Evolutionary conservation across 148 eudicot genomes (phyloP).

Genomic region (Camellia japonica): DNA sequence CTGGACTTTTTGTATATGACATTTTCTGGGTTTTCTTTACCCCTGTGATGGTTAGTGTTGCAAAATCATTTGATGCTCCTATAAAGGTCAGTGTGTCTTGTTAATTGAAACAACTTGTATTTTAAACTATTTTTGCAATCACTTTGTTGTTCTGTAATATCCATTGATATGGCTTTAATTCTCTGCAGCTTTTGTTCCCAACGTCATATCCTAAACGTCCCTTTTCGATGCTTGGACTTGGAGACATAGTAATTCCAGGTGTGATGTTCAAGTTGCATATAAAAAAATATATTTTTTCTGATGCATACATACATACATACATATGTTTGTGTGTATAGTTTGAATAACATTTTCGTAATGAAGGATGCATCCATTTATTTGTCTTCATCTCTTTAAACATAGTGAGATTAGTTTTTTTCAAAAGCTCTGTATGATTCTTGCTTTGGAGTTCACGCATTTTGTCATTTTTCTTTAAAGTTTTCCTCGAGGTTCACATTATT

Average conservation of each 20-base stretch:
- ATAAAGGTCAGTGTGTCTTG: slow-evolving; percentile 68
- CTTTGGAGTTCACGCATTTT: background rate
- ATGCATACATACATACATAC: background rate
- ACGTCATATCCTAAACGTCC: slow-evolving; percentile 72
- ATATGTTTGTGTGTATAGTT: too few relatives aligned
- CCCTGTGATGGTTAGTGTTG: slow-evolving; percentile 99
- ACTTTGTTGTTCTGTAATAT: background rate
- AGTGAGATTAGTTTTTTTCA: too few relatives aligned
- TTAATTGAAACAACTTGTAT: background rate
- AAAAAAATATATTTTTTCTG: background rate
- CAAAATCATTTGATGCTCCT: slow-evolving; percentile 98
- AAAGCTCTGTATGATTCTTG: background rate
- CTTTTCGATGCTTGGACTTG: slow-evolving; percentile 96
- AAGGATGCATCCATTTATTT: too few relatives aligned
- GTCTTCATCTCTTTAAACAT: too few relatives aligned
- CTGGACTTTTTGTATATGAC: slow-evolving; percentile 92
- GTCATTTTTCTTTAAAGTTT: too few relatives aligned
- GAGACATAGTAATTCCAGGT: slow-evolving; percentile 99
- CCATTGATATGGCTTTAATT: slow-evolving; percentile 2
- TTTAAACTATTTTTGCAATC: background rate
- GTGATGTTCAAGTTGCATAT: slow-evolving; percentile 25
- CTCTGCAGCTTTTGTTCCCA: slow-evolving; percentile 92
- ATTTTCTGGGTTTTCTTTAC: slow-evolving; percentile 99
- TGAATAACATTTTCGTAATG: too few relatives aligned
- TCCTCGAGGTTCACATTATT: background rate